Conservation (phyloP, 2,329 filamentous ascomycete species). For the Phialophora verrucosa region DNA sequence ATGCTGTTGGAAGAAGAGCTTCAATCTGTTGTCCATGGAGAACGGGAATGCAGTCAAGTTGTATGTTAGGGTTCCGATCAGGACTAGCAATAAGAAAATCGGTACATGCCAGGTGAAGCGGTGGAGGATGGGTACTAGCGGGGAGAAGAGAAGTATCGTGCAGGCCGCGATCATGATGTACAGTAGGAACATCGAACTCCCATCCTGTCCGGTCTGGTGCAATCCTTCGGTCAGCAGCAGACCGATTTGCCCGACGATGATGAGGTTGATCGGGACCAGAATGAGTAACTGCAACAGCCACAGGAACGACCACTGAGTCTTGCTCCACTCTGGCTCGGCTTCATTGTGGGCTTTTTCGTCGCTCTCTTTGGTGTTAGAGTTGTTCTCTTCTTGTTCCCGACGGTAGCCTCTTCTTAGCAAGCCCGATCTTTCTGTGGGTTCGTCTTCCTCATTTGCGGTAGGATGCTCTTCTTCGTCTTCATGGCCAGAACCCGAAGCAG, state of each 20-base stretch:
- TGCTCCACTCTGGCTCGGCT: slow-evolving; percentile 83
- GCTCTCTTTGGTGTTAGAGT: slow-evolving; percentile 25
- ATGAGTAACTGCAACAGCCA: slow-evolving; percentile 89
- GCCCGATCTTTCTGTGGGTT: slow-evolving; percentile 37
- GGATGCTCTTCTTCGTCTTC: slow-evolving; percentile 46
- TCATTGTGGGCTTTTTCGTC: slow-evolving; percentile 39
- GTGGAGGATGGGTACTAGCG: slow-evolving; percentile 82
- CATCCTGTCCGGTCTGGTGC: slow-evolving; percentile 83
- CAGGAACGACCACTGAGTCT: slow-evolving; percentile 76
- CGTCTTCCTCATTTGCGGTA: slow-evolving; percentile 48
- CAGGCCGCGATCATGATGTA: slow-evolving; percentile 73
- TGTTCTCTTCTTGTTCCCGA: slow-evolving; percentile 35
- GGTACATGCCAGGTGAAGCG: slow-evolving; percentile 84
- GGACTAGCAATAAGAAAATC: slow-evolving; percentile 73
- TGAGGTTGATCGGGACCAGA: slow-evolving; percentile 76
- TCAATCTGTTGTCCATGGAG: slow-evolving; percentile 76
- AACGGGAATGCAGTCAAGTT: slow-evolving; percentile 90
- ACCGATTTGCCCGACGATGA: slow-evolving; percentile 76
- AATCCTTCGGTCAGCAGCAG: slow-evolving; percentile 74
- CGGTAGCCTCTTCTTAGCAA: slow-evolving; percentile 38
- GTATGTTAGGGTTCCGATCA: slow-evolving; percentile 78
- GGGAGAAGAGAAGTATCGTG: slow-evolving; percentile 74
- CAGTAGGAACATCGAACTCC: slow-evolving; percentile 71
- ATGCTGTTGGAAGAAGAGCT: slow-evolving; percentile 83
- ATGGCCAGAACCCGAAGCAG: slow-evolving; percentile 29